Evolutionary conservation across 2,329 filamentous ascomycete species (phyloP).

Genomic region (Stylonectria norvegica): DNA sequence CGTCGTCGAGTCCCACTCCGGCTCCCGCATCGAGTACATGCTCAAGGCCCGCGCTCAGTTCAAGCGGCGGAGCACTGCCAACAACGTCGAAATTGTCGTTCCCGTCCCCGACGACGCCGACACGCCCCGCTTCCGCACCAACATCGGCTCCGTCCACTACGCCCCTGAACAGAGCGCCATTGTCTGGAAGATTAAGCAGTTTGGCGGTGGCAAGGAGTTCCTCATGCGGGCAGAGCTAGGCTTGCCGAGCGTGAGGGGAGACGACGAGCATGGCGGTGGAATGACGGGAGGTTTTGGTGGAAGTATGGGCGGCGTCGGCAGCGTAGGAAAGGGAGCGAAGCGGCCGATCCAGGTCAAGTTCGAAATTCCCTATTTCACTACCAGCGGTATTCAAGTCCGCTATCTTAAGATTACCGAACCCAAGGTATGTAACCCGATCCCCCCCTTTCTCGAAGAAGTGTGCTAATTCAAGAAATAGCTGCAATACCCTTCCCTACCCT

Average conservation of each 20-base stretch:
- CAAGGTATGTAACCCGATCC: conserved; percentile 64
- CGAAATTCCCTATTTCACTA: conserved; percentile 99
- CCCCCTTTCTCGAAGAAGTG: background rate
- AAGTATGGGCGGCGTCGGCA: conserved; percentile 88
- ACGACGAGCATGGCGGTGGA: conserved; percentile 91
- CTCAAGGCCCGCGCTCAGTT: conserved; percentile 97
- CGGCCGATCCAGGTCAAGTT: conserved; percentile 98
- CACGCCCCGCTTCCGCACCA: conserved; percentile 91
- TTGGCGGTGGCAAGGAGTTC: conserved; percentile 97
- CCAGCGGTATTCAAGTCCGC: conserved; percentile 94
- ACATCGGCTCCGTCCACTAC: conserved; percentile 96
- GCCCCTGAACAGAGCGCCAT: conserved; percentile 96
- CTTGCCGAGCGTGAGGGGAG: conserved; percentile 86
- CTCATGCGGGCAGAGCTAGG: conserved; percentile 97
- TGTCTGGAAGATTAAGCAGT: conserved; percentile 99
- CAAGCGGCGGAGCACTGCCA: conserved; percentile 94
- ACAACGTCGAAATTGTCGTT: conserved; percentile 97
- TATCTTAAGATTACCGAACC: conserved; percentile 99
- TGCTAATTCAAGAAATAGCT: conserved; percentile 52
- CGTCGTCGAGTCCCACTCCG: conserved; percentile 92
- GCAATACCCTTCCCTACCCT: conserved; percentile 96
- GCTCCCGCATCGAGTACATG: conserved; percentile 97
- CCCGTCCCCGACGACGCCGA: conserved; percentile 97
- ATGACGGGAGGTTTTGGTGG: conserved; percentile 98
- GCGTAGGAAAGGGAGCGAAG: conserved; percentile 77